Conservation (phyloP, 1,139 yeast species). For the Hansenula sp. region DNA sequence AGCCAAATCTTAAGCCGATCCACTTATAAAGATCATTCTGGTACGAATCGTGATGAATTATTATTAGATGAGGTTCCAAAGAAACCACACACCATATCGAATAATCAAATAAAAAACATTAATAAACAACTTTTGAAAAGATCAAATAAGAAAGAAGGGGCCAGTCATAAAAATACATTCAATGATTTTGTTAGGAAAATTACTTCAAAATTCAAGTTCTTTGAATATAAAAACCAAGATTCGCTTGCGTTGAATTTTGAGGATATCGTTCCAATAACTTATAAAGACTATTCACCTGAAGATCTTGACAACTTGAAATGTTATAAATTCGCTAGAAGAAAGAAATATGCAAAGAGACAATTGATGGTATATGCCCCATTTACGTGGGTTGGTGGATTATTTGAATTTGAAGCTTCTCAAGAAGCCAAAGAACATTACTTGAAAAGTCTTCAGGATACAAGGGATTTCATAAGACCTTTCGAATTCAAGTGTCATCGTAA, state of each 20-base stretch:
- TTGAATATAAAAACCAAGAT: conserved; percentile 17
- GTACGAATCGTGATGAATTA: no score
- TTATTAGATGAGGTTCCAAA: not conserved
- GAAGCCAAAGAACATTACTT: conserved; percentile 26
- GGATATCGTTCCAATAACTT: conserved; percentile 9
- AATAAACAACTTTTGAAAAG: not conserved
- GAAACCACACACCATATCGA: conserved; percentile 3
- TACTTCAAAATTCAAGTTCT: conserved; percentile 8
- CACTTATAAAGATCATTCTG: no score
- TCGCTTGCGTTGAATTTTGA: conserved; percentile 12
- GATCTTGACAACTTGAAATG: conserved; percentile 38
- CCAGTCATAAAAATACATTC: conserved; percentile 7
- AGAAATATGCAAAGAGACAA: conserved; percentile 50
- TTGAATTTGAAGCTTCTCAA: conserved; percentile 42
- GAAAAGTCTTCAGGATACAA: conserved; percentile 22
- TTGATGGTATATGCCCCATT: conserved; percentile 52
- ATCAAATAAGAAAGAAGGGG: not conserved
- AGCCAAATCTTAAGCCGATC: no score
- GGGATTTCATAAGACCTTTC: conserved; percentile 15
- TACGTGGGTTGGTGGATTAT: conserved; percentile 66
- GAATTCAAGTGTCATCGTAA: conserved; percentile 35
- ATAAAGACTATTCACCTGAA: conserved; percentile 11
- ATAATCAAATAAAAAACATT: conserved; percentile 5
- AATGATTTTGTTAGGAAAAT: conserved; percentile 9
- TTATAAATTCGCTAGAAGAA: conserved; percentile 60